Conservation (phyloP, 108 stramenopile species). For the Parietichytrium sp. region DNA sequence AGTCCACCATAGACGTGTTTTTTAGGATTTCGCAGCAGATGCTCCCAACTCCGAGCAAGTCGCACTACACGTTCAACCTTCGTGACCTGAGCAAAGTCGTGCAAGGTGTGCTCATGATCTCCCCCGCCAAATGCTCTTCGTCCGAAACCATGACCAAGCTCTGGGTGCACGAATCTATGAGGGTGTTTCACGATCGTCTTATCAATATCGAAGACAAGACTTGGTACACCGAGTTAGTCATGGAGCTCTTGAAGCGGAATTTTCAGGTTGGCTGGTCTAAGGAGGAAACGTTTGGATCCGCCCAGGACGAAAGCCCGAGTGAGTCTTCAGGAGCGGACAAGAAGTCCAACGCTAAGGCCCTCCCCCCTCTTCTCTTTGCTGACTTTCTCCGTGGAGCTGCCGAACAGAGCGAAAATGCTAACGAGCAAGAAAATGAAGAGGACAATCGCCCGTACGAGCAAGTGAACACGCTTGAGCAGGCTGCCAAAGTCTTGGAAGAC, state of each 20-base stretch:
- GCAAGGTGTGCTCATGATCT: constrained; percentile 61
- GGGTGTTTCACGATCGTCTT: constrained; percentile 63
- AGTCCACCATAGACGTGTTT: constrained; percentile 57
- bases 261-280: constrained; percentile 41
- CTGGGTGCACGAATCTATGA: constrained; percentile 59
- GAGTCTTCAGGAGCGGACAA: neutral
- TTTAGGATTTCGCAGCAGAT: constrained; percentile 53
- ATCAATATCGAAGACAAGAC: constrained; percentile 54
- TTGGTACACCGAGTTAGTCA: constrained; percentile 54
- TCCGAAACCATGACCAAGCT: constrained; percentile 43
- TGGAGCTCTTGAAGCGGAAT: constrained; percentile 1
- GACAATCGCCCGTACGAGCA: constrained; percentile 61
- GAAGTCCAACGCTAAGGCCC: too few species aligned
- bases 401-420: neutral
- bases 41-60: constrained; percentile 63
- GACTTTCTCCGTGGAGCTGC: constrained; percentile 59
- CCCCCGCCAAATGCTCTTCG: constrained; percentile 12
- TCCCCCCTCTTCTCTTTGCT: constrained; percentile 47
- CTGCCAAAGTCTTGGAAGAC: constrained; percentile 54
- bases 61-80: constrained; percentile 66
- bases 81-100: constrained; percentile 62
- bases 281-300: constrained; percentile 8
- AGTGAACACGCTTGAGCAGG: constrained; percentile 44
- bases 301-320: neutral
- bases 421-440: neutral